phyloP scores from a whole-genome alignment of 495 filamentous ascomycete species.

The Hamigera avellanea region DNA sequence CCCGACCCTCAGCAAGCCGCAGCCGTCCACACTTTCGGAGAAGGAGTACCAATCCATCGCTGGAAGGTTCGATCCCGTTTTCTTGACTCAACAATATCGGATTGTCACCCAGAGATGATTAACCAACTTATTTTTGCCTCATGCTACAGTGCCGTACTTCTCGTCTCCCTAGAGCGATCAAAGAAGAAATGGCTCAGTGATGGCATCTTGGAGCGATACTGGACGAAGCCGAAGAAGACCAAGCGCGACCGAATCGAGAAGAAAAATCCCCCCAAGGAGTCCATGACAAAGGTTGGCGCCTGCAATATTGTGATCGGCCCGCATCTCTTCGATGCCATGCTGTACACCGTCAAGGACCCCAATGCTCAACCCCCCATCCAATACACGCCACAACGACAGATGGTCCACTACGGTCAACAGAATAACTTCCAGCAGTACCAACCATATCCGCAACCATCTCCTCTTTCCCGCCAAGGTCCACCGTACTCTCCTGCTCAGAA shows the following conservation, averaged over 20 bases:
- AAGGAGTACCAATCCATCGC: constrained; percentile 72
- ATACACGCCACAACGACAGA: constrained; percentile 41
- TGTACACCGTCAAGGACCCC: constrained; percentile 74
- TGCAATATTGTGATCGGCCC: constrained; percentile 80
- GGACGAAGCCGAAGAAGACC: constrained; percentile 78
- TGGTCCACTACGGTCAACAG: constrained; percentile 61
- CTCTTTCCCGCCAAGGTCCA: constrained; percentile 10
- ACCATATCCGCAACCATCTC: constrained; percentile 36
- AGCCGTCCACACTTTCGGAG: constrained; percentile 47
- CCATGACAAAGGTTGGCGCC: constrained; percentile 71
- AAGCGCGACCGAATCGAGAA: constrained; percentile 58
- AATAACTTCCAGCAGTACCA: constrained; percentile 38
- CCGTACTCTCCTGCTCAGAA: constrained; percentile 4
- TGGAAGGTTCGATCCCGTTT: constrained; percentile 56
- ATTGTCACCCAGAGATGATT: not conserved
- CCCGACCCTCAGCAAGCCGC: constrained; percentile 60
- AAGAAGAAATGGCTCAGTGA: constrained; percentile 82
- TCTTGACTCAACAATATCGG: not conserved
- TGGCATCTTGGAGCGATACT: constrained; percentile 85
- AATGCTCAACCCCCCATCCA: constrained; percentile 37
- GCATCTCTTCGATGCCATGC: constrained; percentile 76
- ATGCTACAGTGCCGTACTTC: constrained; percentile 61
- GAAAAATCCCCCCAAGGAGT: constrained; percentile 75
- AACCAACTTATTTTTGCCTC: not conserved
- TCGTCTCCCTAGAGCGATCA: constrained; percentile 71